These are phyloP conservation scores for Glebionis coronaria DNA, from an alignment of 129 eudicot genomes.

Conservation along the genomic window DNA sequence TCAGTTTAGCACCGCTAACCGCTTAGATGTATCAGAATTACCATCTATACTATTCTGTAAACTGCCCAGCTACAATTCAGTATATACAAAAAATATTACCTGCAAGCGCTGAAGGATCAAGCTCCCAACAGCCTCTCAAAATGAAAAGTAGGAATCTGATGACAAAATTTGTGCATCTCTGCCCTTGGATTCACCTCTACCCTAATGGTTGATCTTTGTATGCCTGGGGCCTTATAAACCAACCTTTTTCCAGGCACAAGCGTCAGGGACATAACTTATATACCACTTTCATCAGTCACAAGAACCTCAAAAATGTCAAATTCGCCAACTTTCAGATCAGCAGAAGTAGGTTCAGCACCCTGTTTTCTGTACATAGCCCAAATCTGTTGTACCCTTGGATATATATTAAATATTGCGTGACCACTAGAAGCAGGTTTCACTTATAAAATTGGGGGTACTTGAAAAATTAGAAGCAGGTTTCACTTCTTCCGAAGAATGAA, in stretches of 20 bases:
- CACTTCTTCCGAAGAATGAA: background rate
- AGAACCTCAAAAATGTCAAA: too few species aligned
- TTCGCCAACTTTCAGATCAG: too few species aligned
- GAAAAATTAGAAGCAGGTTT: constrained; percentile 16
- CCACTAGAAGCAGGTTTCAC: constrained; percentile 6
- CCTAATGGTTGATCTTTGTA: constrained; percentile 21
- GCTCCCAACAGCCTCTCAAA: constrained; percentile 52
- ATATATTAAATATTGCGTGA: background rate
- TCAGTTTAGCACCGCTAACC: too few species aligned
- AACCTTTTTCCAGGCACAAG: constrained; percentile 37
- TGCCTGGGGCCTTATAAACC: constrained; percentile 39
- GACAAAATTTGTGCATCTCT: constrained; percentile 46
- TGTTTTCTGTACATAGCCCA: too few species aligned
- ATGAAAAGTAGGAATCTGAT: constrained; percentile 51
- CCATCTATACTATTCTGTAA: too few species aligned
- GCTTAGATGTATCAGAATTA: too few species aligned
- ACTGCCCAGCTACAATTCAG: too few species aligned
- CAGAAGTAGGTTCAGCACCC: too few species aligned
- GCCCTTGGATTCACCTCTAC: constrained; percentile 24
- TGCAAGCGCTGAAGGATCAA: constrained; percentile 55
- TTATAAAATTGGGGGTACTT: constrained; percentile 28
- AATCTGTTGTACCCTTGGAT: constrained; percentile 26
- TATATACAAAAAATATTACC: too few species aligned
- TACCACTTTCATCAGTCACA: too few species aligned
- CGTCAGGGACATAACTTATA: constrained; percentile 35